Conservation (phyloP, 352 stramenopile genomes). For the Globisporangium uncinulatum region DNA sequence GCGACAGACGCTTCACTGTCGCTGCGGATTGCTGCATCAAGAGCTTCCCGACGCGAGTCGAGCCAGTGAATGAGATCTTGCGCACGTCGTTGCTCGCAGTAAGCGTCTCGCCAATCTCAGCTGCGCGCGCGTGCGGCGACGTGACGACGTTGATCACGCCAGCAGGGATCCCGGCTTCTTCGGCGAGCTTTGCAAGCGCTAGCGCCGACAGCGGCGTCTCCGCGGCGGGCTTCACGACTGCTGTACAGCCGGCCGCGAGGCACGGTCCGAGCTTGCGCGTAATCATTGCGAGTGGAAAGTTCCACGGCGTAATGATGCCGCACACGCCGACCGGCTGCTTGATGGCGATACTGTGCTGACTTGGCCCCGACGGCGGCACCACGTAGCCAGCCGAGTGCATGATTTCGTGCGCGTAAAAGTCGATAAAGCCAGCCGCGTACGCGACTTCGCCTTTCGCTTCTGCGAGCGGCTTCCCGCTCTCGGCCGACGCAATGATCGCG, state of each 20-base stretch:
- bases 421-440: slow-evolving; percentile 93
- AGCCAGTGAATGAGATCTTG: slow-evolving; percentile 91
- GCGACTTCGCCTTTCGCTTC: slow-evolving; percentile 93
- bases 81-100: slow-evolving; percentile 65
- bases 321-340: slow-evolving; percentile 94
- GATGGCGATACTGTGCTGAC: slow-evolving; percentile 71
- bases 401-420: slow-evolving; percentile 96
- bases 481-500: slow-evolving; percentile 92
- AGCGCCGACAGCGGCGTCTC: slow-evolving; percentile 95
- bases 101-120: slow-evolving; percentile 73
- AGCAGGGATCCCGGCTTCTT: slow-evolving; percentile 77
- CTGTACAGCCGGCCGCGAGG: slow-evolving; percentile 92
- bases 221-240: slow-evolving; percentile 95
- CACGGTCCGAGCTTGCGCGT: slow-evolving; percentile 94
- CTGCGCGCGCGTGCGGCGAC: slow-evolving; percentile 48
- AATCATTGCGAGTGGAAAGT: slow-evolving; percentile 99
- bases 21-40: slow-evolving; percentile 74
- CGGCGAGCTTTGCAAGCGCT: slow-evolving; percentile 86
- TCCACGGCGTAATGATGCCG: slow-evolving; percentile 96
- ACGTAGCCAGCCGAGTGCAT: slow-evolving; percentile 85
- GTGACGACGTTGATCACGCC: slow-evolving; percentile 90
- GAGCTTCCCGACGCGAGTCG: slow-evolving; percentile 70
- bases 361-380: slow-evolving; percentile 42
- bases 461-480: slow-evolving; percentile 95
- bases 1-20: slow-evolving; percentile 77